A percentile compares a stretch with the other conserved stretches of the same genome.
Evolutionary conservation across 495 filamentous ascomycete species (phyloP).

Genomic region (Aspergillus nanangensis): DNA sequence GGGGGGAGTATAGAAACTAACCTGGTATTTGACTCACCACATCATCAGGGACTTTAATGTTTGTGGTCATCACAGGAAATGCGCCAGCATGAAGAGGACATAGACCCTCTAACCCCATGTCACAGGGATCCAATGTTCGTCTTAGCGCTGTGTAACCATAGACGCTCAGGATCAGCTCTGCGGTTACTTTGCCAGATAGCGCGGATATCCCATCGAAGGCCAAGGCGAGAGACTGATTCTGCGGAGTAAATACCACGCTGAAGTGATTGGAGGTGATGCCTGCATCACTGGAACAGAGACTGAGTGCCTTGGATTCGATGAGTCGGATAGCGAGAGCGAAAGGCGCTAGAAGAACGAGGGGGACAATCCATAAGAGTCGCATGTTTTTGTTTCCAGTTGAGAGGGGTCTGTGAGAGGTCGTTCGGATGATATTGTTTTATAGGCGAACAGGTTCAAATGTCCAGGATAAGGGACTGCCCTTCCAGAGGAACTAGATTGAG

Average conservation of each 20-base stretch:
- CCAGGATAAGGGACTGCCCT: too few relatives aligned
- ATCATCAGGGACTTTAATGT: constrained; percentile 51
- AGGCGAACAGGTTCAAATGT: too few relatives aligned
- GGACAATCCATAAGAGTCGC: background rate
- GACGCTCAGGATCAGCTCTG: constrained; percentile 63
- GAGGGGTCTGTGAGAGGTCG: too few relatives aligned
- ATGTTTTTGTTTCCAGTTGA: too few relatives aligned
- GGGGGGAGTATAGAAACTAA: constrained; percentile 22
- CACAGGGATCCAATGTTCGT: constrained; percentile 67
- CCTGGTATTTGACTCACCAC: constrained; percentile 66
- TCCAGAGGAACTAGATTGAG: too few relatives aligned
- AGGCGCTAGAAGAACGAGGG: background rate
- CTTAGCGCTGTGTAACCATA: constrained; percentile 67
- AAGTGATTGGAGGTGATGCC: constrained; percentile 67
- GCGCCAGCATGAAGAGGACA: constrained; percentile 86
- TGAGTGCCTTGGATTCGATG: constrained; percentile 62
- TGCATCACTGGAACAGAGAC: constrained; percentile 61
- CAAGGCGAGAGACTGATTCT: constrained; percentile 58
- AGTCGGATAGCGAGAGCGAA: background rate
- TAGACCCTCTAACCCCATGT: constrained; percentile 55
- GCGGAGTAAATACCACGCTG: constrained; percentile 63
- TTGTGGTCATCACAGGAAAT: constrained; percentile 50
- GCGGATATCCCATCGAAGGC: constrained; percentile 68
- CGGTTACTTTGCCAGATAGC: constrained; percentile 68
- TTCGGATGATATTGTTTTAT: too few relatives aligned